Conservation (phyloP, 495 filamentous ascomycete genomes). For the Xylaria bambusicola region DNA sequence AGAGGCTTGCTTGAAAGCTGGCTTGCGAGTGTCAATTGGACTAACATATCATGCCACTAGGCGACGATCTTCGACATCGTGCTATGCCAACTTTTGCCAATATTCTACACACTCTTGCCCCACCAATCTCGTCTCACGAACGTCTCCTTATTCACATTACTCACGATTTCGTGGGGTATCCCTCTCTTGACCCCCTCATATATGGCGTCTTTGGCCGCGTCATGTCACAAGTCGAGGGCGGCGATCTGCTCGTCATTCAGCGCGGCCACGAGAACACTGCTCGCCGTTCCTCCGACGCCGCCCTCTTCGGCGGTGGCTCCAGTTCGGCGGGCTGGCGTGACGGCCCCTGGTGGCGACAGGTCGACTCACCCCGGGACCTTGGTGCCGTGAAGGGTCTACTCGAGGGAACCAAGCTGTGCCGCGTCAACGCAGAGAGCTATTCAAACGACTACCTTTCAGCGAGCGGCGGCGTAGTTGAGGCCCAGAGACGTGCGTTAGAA, state of each 20-base stretch:
- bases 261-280: constrained; percentile 81
- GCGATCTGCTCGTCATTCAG: constrained; percentile 95
- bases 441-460: constrained; percentile 77
- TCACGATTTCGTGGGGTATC: constrained; percentile 91
- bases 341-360: constrained; percentile 92
- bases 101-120: constrained; percentile 90
- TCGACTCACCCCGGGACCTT: constrained; percentile 70
- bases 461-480: constrained; percentile 76
- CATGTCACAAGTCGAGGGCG: constrained; percentile 98
- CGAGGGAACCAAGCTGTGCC: constrained; percentile 86
- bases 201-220: constrained; percentile 92
- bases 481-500: constrained; percentile 73
- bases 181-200: constrained; percentile 89
- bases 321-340: constrained; percentile 73
- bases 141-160: constrained; percentile 97
- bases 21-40: too few relatives aligned
- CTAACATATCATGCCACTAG: constrained; percentile 46
- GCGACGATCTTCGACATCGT: constrained; percentile 83
- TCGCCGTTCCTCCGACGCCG: constrained; percentile 60
- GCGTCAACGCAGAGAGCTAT: constrained; percentile 85
- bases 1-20: too few relatives aligned
- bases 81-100: constrained; percentile 94
- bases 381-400: constrained; percentile 76
- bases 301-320: constrained; percentile 56
- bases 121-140: constrained; percentile 96